These are phyloP conservation scores for Epichloe glyceriae DNA, from an alignment of 2,329 filamentous ascomycete species.

Conservation along the genomic window DNA sequence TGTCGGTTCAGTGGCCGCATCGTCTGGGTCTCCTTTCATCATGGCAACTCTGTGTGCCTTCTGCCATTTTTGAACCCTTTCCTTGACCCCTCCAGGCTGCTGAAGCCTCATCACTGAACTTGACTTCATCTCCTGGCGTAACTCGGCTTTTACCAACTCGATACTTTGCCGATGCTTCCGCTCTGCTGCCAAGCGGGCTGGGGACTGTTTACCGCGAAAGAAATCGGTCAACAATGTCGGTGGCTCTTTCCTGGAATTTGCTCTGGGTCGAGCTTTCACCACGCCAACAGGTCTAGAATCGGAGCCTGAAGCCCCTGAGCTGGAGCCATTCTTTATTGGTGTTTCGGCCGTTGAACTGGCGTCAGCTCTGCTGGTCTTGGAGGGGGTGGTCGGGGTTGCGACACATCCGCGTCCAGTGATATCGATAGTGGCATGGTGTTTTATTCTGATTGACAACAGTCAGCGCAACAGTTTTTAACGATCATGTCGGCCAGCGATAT, in stretches of 20 bases:
- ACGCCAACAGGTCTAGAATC: conserved; percentile 30
- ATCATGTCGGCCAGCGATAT: background rate
- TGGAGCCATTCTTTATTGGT: conserved; percentile 7
- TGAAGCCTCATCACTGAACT: conserved; percentile 45
- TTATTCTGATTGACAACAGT: conserved; percentile 7
- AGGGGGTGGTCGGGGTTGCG: conserved; percentile 6
- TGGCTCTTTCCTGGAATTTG: conserved; percentile 26
- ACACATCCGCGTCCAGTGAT: conserved; percentile 10
- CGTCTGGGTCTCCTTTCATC: conserved; percentile 35
- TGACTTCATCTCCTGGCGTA: conserved; percentile 42
- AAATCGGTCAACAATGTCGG: conserved; percentile 43
- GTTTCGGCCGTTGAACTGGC: conserved; percentile 2
- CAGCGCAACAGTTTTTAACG: conserved; percentile 3
- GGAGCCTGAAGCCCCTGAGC: conserved; percentile 17
- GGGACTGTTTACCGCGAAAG: conserved; percentile 41
- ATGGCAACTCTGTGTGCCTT: conserved; percentile 59
- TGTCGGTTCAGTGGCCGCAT: conserved; percentile 42
- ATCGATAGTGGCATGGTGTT: conserved; percentile 12
- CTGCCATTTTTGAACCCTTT: conserved; percentile 78
- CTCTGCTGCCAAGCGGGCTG: conserved; percentile 40
- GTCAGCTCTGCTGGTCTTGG: conserved; percentile 3
- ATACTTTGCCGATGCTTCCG: conserved; percentile 42
- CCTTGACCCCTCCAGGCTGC: conserved; percentile 55
- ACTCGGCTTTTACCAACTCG: conserved; percentile 43
- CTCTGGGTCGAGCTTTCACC: conserved; percentile 18